Percentiles rank a stretch among this genome's conserved stretches.
phyloP scores from a whole-genome alignment of 768 basidiomycete species.

The Candolleomyces aberdarensis region DNA sequence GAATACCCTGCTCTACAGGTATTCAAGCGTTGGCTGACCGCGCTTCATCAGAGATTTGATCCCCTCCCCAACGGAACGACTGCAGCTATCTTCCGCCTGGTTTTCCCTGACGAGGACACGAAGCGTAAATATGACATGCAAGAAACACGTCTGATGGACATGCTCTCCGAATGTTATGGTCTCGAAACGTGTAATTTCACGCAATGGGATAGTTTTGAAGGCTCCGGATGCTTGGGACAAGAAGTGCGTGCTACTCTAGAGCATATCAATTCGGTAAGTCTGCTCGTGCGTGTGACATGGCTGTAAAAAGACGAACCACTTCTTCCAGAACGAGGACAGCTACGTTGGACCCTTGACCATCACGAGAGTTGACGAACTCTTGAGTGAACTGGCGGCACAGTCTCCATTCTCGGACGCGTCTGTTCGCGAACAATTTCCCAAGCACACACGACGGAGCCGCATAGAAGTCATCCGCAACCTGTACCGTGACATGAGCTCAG shows the following conservation, averaged over 20 bases:
- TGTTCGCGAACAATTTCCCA: conserved; percentile 29
- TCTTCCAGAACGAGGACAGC: conserved; percentile 24
- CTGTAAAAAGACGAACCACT: neutral
- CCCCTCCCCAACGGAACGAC: conserved; percentile 55
- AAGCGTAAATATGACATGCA: conserved; percentile 71
- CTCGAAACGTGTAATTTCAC: conserved; percentile 27
- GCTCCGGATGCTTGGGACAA: conserved; percentile 67
- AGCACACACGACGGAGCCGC: conserved; percentile 21
- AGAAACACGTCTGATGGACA: conserved; percentile 54
- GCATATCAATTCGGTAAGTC: conserved; percentile 35
- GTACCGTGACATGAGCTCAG: conserved; percentile 57
- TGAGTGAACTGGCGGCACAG: conserved; percentile 71
- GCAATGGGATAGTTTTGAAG: conserved; percentile 38
- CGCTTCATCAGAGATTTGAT: conserved; percentile 37
- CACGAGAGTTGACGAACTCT: conserved; percentile 56
- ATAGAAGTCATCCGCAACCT: conserved; percentile 49
- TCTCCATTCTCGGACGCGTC: conserved; percentile 58
- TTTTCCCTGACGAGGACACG: conserved; percentile 84
- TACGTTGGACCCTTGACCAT: conserved; percentile 38
- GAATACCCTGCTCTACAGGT: conserved; percentile 35
- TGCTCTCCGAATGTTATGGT: conserved; percentile 49
- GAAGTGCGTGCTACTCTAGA: conserved; percentile 52
- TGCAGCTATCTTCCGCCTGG: conserved; percentile 59
- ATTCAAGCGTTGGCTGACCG: conserved; percentile 42
- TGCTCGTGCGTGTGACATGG: neutral